Evolutionary conservation across 768 basidiomycete genomes (phyloP).

Genomic region (Boletus rubescentipes): DNA sequence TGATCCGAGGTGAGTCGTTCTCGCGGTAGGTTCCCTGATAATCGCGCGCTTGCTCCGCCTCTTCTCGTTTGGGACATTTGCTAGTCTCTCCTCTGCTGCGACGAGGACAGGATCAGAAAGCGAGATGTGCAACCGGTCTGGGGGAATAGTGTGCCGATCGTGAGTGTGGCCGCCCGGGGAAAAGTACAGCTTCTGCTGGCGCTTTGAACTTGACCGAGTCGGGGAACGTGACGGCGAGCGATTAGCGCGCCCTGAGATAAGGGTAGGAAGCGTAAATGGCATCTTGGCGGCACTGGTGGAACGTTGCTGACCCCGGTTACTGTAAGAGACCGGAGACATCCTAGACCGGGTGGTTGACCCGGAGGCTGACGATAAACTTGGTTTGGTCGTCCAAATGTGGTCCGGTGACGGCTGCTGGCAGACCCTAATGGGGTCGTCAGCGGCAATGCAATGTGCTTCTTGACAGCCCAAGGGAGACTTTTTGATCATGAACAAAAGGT

Average conservation of each 20-base stretch:
- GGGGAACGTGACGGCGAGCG: background rate
- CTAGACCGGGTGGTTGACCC: slow-evolving; percentile 7
- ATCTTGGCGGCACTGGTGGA: slow-evolving; percentile 13
- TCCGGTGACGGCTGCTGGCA: background rate
- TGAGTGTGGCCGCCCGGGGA: slow-evolving; percentile 12
- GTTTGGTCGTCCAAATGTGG: background rate
- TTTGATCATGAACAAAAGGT: background rate
- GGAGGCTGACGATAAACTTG: slow-evolving; percentile 11
- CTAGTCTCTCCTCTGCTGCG: slow-evolving; percentile 16
- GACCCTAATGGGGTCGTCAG: background rate
- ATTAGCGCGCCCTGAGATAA: slow-evolving; percentile 2
- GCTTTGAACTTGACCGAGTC: background rate
- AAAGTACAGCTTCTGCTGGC: slow-evolving; percentile 9
- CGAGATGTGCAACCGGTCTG: slow-evolving; percentile 20
- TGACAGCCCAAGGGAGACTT: too few species aligned
- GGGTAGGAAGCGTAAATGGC: slow-evolving; percentile 1
- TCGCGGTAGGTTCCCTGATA: background rate
- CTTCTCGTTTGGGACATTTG: background rate
- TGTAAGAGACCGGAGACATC: background rate
- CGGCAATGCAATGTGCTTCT: background rate
- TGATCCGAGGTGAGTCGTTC: background rate
- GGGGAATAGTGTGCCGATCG: slow-evolving; percentile 9
- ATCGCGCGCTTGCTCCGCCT: background rate
- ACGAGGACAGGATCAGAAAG: slow-evolving; percentile 25
- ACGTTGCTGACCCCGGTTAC: background rate